Evolutionary conservation across 1,284 basidiomycete genomes (phyloP), one percentile per base, ranked within the genome.

Genomic region (Abortiporus biennis): DNA sequence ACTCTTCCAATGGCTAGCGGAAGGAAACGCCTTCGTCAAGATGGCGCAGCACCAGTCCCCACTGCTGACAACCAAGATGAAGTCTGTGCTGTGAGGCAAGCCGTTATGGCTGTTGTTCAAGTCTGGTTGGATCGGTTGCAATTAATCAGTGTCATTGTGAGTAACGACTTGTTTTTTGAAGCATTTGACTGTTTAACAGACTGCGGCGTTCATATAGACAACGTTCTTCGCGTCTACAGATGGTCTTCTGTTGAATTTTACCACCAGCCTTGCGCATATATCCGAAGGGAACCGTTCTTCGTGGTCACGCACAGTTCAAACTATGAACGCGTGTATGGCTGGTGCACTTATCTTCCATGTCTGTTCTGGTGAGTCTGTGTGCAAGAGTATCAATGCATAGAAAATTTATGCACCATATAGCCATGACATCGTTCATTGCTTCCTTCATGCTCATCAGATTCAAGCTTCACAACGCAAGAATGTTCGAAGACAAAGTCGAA

Each of bases 201-300:
- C 13, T 21, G 11, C 27, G 16, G 27, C 27, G 27, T 29, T 8
- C 27, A n/a, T 29, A 29, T 42, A 80, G 78, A 77, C 78, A 0
- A 79, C 77, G 0, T 80, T 80, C 57, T 79, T 80, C 49, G 78
- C 77, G 4, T 69, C 74, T 0, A 74, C 69, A 11, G 76, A 80
- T 54, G 71, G 73, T 0, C 61, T 78, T 54, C 53, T 80, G 11
- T 66, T 74, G 16, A 63, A 69, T 4, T 69, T 68, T 35, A 62
- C 67, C 2, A 66, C 64, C 3, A 40, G 24, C 25, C 25, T 46
- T 5, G 38, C 38, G 2, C 46, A 42, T 30, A 13, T 40, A 1
- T 31, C 25, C 23, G 13, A 15, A 6, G 15, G 42, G 16, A 21
- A 42, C 20, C 11, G 23, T 1, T 6, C 8, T 13, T 17, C 41